Base-by-base conservation (phyloP, 768 basidiomycete species). In the Lepiota venenata region DNA sequence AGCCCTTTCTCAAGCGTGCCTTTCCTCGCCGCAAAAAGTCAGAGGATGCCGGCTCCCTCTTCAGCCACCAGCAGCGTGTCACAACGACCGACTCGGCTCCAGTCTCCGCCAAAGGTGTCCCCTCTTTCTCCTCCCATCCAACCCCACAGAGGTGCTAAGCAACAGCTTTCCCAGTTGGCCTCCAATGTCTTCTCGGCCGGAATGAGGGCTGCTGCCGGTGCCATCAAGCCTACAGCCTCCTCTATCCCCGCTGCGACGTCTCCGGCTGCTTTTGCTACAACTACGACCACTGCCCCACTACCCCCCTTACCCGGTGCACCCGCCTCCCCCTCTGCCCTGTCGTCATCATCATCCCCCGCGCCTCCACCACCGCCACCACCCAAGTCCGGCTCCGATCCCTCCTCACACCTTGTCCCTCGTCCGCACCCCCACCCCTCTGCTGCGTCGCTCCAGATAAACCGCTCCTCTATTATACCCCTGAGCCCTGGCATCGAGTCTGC, bases 21-120 rank as follows among this genome's bases (percentile, higher is more conserved):
- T 82, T 84, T 61, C 82, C 71, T 40, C 75, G 83, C 43, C 72
- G 81, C 56, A 85, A 82, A 71, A 81, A 80, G 64, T 76, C 81
- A 6, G 80, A 80, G 61, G 79, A 82, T 61, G 62, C 67, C 47
- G 63, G 68, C 3, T 64, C 66, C 15, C 20, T 66, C 49, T 66
- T 70, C 29, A 53, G 56, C 16, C 58, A 37, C 22, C 57, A 55
- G 3, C 46, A 38, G 27, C 59, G 50, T 15, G 48, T 57, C n/a
- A 58, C 56, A 8, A 11, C 55, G 50, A 61, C 64, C 39, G 58
- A 61, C 15, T 50, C 65, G 18, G 64, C 67, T 9, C 60, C 69
- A 12, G n/a, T 36, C 56, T 14, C 42, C 58, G 8, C 55, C 49
- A 14, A 49, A 52, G 45, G 55, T 50, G 38, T 29, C 42, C 20